Conservation (phyloP, 305 asterid genomes). For the Rubia tinctorum region DNA sequence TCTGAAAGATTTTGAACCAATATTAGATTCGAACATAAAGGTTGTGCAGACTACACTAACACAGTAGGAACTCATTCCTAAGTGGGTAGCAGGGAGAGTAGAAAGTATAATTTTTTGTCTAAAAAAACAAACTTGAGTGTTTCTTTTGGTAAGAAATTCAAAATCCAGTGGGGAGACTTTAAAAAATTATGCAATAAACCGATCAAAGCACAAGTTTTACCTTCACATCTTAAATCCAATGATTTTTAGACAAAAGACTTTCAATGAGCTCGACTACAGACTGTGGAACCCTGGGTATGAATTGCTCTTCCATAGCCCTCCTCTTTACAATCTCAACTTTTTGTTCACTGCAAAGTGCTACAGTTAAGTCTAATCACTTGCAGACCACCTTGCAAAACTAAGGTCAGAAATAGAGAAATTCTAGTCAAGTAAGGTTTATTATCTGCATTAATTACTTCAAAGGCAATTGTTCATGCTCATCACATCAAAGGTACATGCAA, state of each 20-base stretch:
- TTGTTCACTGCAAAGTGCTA: too few relatives aligned
- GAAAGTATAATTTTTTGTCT: background rate
- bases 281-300: conserved; percentile 80
- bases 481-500: too few relatives aligned
- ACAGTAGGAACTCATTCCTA: background rate
- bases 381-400: too few relatives aligned
- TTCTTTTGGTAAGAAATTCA: background rate
- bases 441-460: too few relatives aligned
- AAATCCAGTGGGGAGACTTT: background rate
- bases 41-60: conserved; percentile 1
- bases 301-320: conserved; percentile 99
- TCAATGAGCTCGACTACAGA: conserved; percentile 89
- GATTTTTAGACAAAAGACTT: conserved; percentile 56
- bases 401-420: too few relatives aligned
- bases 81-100: background rate
- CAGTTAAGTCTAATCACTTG: too few relatives aligned
- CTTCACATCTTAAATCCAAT: conserved; percentile 70
- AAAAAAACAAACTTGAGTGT: background rate
- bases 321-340: too few relatives aligned
- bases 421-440: too few relatives aligned
- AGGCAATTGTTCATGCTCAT: too few relatives aligned
- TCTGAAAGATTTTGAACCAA: background rate
- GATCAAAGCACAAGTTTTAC: conserved; percentile 25
- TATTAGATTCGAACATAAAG: background rate
- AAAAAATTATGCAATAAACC: background rate